These are phyloP conservation scores for Spinacia oleracea DNA, from an alignment of 179 eudicot genomes.

Conservation along the genomic window DNA sequence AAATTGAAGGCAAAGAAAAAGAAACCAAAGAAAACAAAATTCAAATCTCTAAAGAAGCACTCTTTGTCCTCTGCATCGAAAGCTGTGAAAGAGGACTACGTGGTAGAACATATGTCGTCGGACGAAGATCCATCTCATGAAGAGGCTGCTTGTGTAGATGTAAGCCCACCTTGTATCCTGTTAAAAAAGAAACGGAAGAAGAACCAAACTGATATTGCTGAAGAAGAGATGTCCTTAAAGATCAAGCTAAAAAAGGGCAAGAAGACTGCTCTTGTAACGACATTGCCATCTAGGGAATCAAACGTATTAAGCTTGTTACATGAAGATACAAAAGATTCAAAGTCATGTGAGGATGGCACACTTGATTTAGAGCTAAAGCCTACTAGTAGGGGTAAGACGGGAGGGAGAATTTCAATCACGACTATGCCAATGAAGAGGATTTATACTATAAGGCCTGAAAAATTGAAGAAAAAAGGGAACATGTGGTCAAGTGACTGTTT, in stretches of 20 bases:
- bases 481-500: conserved; percentile 75
- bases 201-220: conserved; percentile 35
- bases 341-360: conserved; percentile 42
- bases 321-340: conserved; percentile 55
- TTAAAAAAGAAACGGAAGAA: conserved; percentile 71
- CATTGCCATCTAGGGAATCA: conserved; percentile 36
- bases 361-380: conserved; percentile 62
- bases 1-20: conserved; percentile 76
- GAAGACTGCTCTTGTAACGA: conserved; percentile 48
- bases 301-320: conserved; percentile 39
- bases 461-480: conserved; percentile 65
- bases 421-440: conserved; percentile 73
- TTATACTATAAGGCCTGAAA: conserved; percentile 71
- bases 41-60: conserved; percentile 79
- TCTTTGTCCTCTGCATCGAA: conserved; percentile 56
- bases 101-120: conserved; percentile 44
- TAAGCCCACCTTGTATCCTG: conserved; percentile 28
- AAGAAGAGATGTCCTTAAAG: conserved; percentile 42
- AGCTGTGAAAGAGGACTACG: conserved; percentile 46
- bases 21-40: conserved; percentile 85
- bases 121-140: conserved; percentile 56
- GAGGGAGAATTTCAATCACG: conserved; percentile 68
- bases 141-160: conserved; percentile 37
- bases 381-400: conserved; percentile 59
- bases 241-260: conserved; percentile 59